Evolutionary conservation across 441 rosid species (phyloP).

Genomic region (Cnidoscolus chayamansa): DNA sequence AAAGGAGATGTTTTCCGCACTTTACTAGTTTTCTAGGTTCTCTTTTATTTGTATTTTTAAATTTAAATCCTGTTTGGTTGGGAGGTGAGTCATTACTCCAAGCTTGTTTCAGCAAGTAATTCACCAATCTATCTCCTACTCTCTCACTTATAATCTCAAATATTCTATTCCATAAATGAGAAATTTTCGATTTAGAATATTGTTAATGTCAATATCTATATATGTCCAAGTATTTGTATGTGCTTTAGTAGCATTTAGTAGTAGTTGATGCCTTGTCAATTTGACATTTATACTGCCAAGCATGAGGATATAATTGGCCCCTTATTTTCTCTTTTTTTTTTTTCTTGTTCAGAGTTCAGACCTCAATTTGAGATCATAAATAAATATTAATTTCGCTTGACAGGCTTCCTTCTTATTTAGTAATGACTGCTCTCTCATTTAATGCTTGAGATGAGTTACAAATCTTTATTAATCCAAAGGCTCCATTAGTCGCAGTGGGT

Average conservation of each 20-base stretch:
- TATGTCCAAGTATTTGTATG: not conserved
- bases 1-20: not conserved
- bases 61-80: not conserved
- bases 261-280: not conserved
- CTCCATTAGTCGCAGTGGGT: not conserved
- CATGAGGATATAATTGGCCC: not conserved
- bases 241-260: not conserved
- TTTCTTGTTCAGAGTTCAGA: not conserved
- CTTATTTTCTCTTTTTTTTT: not conserved
- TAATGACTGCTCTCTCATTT: not conserved
- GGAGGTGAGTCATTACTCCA: not conserved
- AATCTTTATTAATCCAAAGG: not conserved
- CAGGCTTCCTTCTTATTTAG: not conserved
- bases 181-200: not conserved
- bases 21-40: not conserved
- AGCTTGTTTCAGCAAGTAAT: not conserved
- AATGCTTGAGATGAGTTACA: not conserved
- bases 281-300: not conserved
- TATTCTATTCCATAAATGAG: not conserved
- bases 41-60: not conserved
- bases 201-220: not conserved
- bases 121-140: not conserved
- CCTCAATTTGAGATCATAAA: not conserved
- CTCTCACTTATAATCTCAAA: not conserved
- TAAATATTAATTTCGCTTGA: not conserved